Evolutionary conservation across 495 filamentous ascomycete species (phyloP).

Genomic region (Beverwykella pulmonaria): DNA sequence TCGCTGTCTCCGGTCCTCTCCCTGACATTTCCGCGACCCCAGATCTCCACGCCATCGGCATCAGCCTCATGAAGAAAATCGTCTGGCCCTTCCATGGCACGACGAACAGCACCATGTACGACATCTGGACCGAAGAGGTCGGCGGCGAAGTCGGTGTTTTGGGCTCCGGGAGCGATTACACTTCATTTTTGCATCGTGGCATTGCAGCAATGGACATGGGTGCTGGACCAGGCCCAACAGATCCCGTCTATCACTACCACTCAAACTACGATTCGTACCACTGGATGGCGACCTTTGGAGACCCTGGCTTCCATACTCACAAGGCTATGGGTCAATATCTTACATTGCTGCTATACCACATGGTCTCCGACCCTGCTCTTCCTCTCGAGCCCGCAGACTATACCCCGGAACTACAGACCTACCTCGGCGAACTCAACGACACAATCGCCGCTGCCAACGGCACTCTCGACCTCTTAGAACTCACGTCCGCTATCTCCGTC

Average conservation of each 20-base stretch:
- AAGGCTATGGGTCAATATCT: conserved; percentile 42
- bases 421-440: conserved; percentile 16
- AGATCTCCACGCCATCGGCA: conserved; percentile 36
- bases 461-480: conserved; percentile 24
- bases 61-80: conserved; percentile 39
- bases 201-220: conserved; percentile 42
- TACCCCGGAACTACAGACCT: conserved; percentile 22
- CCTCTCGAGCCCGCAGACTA: conserved; percentile 41
- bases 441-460: conserved; percentile 13
- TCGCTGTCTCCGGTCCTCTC: conserved; percentile 54
- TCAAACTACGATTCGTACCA: conserved; percentile 43
- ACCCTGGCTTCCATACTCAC: conserved; percentile 41
- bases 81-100: conserved; percentile 31
- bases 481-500: conserved; percentile 18
- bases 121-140: conserved; percentile 34
- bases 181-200: conserved; percentile 41
- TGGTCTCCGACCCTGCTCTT: conserved; percentile 42
- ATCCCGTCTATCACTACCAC: conserved; percentile 45
- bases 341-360: conserved; percentile 45
- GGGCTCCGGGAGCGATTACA: conserved; percentile 42
- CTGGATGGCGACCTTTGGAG: conserved; percentile 45
- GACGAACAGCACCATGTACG: conserved; percentile 45
- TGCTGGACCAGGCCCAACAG: conserved; percentile 22
- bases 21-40: conserved; percentile 38
- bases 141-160: conserved; percentile 40